Base-by-base conservation (phyloP, 1,284 basidiomycete genomes). In the Ganoderma lucidum region DNA sequence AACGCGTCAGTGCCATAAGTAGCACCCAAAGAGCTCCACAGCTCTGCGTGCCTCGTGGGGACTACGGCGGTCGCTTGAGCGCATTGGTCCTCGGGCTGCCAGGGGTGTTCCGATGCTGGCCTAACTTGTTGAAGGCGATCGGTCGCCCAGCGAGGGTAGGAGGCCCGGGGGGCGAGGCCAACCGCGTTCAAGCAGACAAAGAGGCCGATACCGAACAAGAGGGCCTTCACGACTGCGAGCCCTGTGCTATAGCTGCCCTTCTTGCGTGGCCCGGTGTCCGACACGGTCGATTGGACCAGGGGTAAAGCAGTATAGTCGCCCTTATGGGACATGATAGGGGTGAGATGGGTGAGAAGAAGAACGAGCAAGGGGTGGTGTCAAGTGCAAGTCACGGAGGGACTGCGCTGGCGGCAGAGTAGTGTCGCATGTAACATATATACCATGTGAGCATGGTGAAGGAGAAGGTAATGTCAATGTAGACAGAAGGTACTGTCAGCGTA, bases 31-130 rank as follows among this genome's bases (percentile, higher is more conserved):
- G 72, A 75, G 30, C 78, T 76, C 83, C 86, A 87, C 9, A 88
- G 69, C 10, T 77, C 79, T 4, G 71, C 77, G 70, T 86, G 82
- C 74, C 79, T 82, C 55, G 78, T 67, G 2, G 88, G 88, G 1
- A 80, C 76, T 15, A 89, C 75, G 30, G 80, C 78, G 28, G 80
- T 78, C 3, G 79, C 80, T 74, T 90, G 88, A n/a, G 83, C 80
- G 76, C 89, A 90, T 59, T 80, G 67, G 14, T 66, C 65, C 9
- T 69, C 62, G 30, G 63, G 53, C 23, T 41, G 58, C 42, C 55
- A 66, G 6, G 58, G 48, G 32, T 64, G 64, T 12, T 61, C 39
- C 28, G 32, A 23, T 3, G 23, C 23, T 23, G 23, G 23, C 23
- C 23, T 23, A 23, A 23, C 23, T 23, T 23, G 23, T 23, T 28